These are phyloP conservation scores for Blepharisma stoltei DNA, from an alignment of 73 alveolate genomes.

Conservation along the genomic window DNA sequence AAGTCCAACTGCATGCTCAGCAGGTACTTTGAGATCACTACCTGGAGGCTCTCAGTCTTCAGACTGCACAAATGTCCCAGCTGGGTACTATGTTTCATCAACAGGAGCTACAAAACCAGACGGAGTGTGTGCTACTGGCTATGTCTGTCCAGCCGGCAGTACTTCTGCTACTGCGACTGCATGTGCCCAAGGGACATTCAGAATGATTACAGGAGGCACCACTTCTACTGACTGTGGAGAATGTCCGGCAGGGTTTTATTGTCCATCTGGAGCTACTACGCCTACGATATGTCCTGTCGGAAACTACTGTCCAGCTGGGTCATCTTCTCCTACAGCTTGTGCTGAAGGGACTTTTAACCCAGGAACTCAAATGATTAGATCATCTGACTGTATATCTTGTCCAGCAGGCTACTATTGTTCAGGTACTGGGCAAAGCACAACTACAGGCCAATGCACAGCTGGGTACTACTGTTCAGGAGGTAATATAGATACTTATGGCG, in stretches of 20 bases:
- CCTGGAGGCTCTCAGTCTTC: conserved; percentile 28
- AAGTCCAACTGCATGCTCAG: background rate
- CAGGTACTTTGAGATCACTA: conserved; percentile 32
- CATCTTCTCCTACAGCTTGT: conserved; percentile 1
- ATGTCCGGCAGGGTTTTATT: conserved; percentile 53
- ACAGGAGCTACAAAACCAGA: conserved; percentile 30
- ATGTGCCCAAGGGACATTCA: background rate
- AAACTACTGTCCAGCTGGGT: background rate
- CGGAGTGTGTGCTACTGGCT: conserved; percentile 34
- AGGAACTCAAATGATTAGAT: conserved; percentile 23
- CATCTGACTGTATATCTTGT: conserved; percentile 44
- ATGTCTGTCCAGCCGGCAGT: conserved; percentile 39
- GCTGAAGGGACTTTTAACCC: conserved; percentile 9
- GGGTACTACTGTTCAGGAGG: conserved; percentile 31
- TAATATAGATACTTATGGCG: conserved; percentile 6
- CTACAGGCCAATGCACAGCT: conserved; percentile 36
- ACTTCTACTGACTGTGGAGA: conserved; percentile 34
- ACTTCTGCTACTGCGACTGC: conserved; percentile 24
- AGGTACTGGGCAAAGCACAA: conserved; percentile 35
- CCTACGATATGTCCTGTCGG: conserved; percentile 17
- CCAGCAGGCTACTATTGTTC: conserved; percentile 50
- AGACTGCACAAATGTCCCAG: conserved; percentile 32
- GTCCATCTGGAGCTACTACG: conserved; percentile 29
- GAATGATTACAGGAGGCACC: conserved; percentile 14
- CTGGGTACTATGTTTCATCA: conserved; percentile 38